Conservation (phyloP, 768 basidiomycete genomes). For the Tylopilus plumbeoviolaceoides region DNA sequence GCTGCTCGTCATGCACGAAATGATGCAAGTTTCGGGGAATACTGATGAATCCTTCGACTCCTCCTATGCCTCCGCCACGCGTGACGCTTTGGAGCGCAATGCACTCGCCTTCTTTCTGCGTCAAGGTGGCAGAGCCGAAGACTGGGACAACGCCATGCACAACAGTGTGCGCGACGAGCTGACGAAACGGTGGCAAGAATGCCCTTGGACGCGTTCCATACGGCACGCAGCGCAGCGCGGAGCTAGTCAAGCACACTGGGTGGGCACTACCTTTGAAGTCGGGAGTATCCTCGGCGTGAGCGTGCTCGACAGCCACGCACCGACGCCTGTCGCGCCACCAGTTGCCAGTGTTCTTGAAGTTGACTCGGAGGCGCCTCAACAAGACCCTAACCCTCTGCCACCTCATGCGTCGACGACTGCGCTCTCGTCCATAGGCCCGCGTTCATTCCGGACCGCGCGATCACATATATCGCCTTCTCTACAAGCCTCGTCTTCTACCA, state of each 20-base stretch:
- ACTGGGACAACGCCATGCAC: slow-evolving; percentile 61
- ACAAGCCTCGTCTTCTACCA: slow-evolving; percentile 11
- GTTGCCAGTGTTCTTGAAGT: too few relatives aligned
- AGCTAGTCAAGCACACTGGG: slow-evolving; percentile 43
- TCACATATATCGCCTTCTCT: slow-evolving; percentile 14
- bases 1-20: slow-evolving; percentile 38
- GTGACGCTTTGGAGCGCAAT: slow-evolving; percentile 46
- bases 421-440: slow-evolving; percentile 19
- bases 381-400: neutral
- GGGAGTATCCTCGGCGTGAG: slow-evolving; percentile 73
- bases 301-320: slow-evolving; percentile 37
- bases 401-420: slow-evolving; percentile 18
- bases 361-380: too few relatives aligned
- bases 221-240: slow-evolving; percentile 19
- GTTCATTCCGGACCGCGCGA: slow-evolving; percentile 21
- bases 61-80: slow-evolving; percentile 34
- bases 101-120: slow-evolving; percentile 62
- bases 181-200: slow-evolving; percentile 57
- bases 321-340: neutral
- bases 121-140: slow-evolving; percentile 58
- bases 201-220: slow-evolving; percentile 57
- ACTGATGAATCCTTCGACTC: slow-evolving; percentile 32
- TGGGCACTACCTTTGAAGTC: slow-evolving; percentile 73
- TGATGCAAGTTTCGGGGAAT: slow-evolving; percentile 12
- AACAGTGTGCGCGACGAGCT: slow-evolving; percentile 52